Conservation (phyloP, 2,329 filamentous ascomycete genomes). For the Sarocladium kiliense region DNA sequence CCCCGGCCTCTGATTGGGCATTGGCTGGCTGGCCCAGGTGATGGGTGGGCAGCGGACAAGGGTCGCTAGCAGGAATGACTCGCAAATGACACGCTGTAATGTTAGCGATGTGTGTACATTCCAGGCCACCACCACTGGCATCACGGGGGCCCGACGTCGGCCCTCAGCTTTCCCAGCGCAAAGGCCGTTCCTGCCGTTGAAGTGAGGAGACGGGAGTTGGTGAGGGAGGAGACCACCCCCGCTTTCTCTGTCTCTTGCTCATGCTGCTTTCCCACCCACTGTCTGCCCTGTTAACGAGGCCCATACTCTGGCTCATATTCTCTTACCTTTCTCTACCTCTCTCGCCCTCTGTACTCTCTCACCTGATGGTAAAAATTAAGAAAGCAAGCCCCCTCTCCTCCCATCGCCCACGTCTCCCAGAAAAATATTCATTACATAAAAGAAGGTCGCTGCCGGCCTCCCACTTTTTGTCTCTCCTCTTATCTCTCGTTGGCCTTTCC, state of each 20-base stretch:
- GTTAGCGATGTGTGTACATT: conserved; percentile 1
- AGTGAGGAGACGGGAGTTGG: background rate
- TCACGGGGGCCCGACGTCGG: background rate
- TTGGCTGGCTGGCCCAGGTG: background rate
- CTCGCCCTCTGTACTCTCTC: background rate
- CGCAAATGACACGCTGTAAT: background rate
- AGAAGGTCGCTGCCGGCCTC: conserved; percentile 5
- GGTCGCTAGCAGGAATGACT: conserved; percentile 6
- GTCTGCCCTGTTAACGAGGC: background rate
- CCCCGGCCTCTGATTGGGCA: background rate
- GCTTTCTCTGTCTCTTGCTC: background rate
- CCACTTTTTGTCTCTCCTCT: conserved; percentile 9
- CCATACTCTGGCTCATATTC: background rate
- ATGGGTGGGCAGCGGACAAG: background rate
- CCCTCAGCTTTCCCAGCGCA: too few relatives aligned
- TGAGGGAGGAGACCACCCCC: background rate
- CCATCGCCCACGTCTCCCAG: background rate
- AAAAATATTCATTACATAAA: conserved; percentile 11
- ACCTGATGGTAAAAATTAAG: conserved; percentile 1
- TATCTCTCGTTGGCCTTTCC: conserved; percentile 9
- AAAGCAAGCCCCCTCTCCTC: background rate
- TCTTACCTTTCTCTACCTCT: background rate
- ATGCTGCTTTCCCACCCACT: background rate
- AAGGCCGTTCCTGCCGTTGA: background rate
- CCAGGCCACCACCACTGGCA: background rate